Evolutionary conservation across 768 basidiomycete species (phyloP).

Genomic region (Naganishia friedmannii): DNA sequence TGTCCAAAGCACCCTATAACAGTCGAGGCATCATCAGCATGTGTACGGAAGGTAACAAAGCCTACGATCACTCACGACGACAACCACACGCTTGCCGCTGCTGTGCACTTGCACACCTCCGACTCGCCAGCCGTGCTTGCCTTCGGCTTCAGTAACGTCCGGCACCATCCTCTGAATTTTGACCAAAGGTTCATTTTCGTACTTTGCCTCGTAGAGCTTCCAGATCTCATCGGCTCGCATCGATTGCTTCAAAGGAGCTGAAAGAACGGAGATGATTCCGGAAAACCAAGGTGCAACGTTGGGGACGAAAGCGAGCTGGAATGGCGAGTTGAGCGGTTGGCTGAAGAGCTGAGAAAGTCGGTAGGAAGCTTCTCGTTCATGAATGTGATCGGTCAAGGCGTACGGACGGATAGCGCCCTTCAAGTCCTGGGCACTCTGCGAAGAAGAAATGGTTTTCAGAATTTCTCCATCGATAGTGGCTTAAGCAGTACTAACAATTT

Average conservation of each 20-base stretch:
- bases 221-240: conserved; percentile 71
- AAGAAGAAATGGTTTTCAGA: too few relatives aligned
- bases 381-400: conserved; percentile 92
- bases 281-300: conserved; percentile 91
- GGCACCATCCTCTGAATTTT: conserved; percentile 66
- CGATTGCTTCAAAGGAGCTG: conserved; percentile 69
- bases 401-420: conserved; percentile 77
- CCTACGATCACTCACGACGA: conserved; percentile 65
- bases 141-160: conserved; percentile 68
- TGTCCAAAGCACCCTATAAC: conserved; percentile 82
- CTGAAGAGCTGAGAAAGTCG: conserved; percentile 70
- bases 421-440: conserved; percentile 64
- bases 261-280: conserved; percentile 84
- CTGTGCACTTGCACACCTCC: conserved; percentile 94
- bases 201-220: conserved; percentile 72
- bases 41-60: background rate
- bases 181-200: conserved; percentile 71
- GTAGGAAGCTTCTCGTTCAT: conserved; percentile 87
- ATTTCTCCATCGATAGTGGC: background rate
- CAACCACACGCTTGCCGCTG: conserved; percentile 80
- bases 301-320: conserved; percentile 79
- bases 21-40: background rate
- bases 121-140: conserved; percentile 81
- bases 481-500: conserved; percentile 58
- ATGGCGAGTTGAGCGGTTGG: conserved; percentile 33